These are phyloP conservation scores for Schrenkiella parvula DNA, from an alignment of 345 rosid genomes.

Conservation along the genomic window DNA sequence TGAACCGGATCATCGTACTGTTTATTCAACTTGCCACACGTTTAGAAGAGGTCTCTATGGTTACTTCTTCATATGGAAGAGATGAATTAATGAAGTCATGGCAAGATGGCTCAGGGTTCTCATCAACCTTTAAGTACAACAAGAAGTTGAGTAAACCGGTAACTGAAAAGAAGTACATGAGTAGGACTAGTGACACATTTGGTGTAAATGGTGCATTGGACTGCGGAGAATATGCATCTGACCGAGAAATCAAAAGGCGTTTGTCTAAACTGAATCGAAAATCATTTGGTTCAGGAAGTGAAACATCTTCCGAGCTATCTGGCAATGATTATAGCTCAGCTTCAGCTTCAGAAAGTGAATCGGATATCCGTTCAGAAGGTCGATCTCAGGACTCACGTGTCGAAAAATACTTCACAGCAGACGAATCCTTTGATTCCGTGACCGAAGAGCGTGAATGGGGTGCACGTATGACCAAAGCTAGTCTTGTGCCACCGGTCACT, in stretches of 20 bases:
- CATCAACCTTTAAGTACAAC: slow-evolving; percentile 61
- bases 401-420: slow-evolving; percentile 52
- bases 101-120: slow-evolving; percentile 65
- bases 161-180: slow-evolving; percentile 60
- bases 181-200: slow-evolving; percentile 58
- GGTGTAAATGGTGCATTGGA: slow-evolving; percentile 49
- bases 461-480: slow-evolving; percentile 97
- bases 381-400: slow-evolving; percentile 56
- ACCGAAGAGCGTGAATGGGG: slow-evolving; percentile 99
- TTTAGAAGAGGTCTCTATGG: slow-evolving; percentile 77
- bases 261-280: slow-evolving; percentile 77
- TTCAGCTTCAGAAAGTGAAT: slow-evolving; percentile 90
- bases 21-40: slow-evolving; percentile 88
- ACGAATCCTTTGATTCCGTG: slow-evolving; percentile 56
- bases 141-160: slow-evolving; percentile 48
- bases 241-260: slow-evolving; percentile 82
- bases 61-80: slow-evolving; percentile 64
- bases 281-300: slow-evolving; percentile 84
- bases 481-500: slow-evolving; percentile 99
- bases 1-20: slow-evolving; percentile 63
- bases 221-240: slow-evolving; percentile 80
- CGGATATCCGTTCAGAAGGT: slow-evolving; percentile 59
- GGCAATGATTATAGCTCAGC: slow-evolving; percentile 66
- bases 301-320: slow-evolving; percentile 84
- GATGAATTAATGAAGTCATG: slow-evolving; percentile 76